phyloP scores from a whole-genome alignment of 345 rosid genomes.

The Turritis glabra region DNA sequence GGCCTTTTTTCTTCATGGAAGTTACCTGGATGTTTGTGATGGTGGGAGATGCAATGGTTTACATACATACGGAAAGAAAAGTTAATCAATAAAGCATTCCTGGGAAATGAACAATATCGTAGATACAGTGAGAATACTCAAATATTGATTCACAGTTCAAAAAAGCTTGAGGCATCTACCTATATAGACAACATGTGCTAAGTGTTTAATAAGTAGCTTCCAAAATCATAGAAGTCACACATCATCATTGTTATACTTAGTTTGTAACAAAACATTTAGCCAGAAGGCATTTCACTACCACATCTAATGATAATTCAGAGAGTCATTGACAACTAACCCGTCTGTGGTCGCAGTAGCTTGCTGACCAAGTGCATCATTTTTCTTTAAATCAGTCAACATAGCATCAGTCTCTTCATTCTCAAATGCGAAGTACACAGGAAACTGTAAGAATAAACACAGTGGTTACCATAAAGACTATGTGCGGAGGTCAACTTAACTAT shows the following conservation, averaged over 20 bases:
- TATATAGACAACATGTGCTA: not conserved
- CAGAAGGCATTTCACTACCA: not conserved
- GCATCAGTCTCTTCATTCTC: slow-evolving; percentile 81
- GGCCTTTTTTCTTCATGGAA: not conserved
- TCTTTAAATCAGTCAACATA: slow-evolving; percentile 82
- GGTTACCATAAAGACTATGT: not conserved
- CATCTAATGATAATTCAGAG: not conserved
- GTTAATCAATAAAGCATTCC: not conserved
- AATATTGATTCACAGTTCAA: not conserved
- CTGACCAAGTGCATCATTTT: slow-evolving; percentile 83
- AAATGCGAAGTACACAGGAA: slow-evolving; percentile 93
- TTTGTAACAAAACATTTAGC: not conserved
- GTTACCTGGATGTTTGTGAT: slow-evolving; percentile 86
- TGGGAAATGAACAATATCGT: slow-evolving; percentile 2
- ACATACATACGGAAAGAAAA: not conserved
- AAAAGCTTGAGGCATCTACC: slow-evolving; percentile 9
- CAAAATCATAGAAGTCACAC: slow-evolving; percentile 4
- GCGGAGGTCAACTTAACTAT: not conserved
- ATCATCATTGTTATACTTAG: not conserved
- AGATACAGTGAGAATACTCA: not conserved
- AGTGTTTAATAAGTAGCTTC: slow-evolving; percentile 5
- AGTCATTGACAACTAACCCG: slow-evolving; percentile 51
- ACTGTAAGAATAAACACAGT: slow-evolving; percentile 54
- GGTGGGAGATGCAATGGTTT: slow-evolving; percentile 58
- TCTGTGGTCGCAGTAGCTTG: slow-evolving; percentile 96